Base-by-base conservation (phyloP, 2,329 filamentous ascomycete genomes). In the Aureobasidium namibiae region DNA sequence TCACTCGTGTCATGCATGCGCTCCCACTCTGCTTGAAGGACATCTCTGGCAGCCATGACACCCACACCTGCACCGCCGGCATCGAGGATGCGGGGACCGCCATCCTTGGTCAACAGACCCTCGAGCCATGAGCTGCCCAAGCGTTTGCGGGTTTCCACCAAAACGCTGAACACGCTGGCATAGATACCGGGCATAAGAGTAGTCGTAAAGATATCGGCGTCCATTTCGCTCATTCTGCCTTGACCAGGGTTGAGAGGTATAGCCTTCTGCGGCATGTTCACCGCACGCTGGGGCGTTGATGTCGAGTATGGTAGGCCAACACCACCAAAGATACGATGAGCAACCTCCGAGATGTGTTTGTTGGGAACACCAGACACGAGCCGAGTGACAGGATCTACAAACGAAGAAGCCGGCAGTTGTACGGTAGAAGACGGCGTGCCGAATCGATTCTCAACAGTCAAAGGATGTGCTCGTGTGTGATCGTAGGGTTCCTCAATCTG, bases 11-110 rank as follows among this genome's bases (percentile, higher is more conserved):
- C 72, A 46, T 76, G 81, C 74, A 92, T 81, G 0, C 86, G 69
- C 56, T 88, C 84, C 86, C 89, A 95, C 69, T 97, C 92, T 0
- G 92, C 87, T 62, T 85, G 80, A 14, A 95, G 66, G 10, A 97
- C 79, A 64, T 92, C 86, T 57, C 89, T 79, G 84, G 89, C 92
- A 6, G 89, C 90, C 4, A 88, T 73, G 34, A 90, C 73, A 10
- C 83, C 88, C 16, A 86, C 88, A 13, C 89, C 90, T 18, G 83
- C 89, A 23, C 83, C 83, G 8, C 89, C 89, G 4, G 85, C 85
- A 69, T 95, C 89, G 4, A 95, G 77, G 7, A 94, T 79, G 31
- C 83, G 81, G 18, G 87, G 78, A 6, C 82, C 80, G n/a, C 77
- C 81, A 61, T 80, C 77, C 65, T 83, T 82, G 24, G 76, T 74